Evolutionary conservation across 805 yeast species (phyloP).

Genomic region (Starmera dryadoides): DNA sequence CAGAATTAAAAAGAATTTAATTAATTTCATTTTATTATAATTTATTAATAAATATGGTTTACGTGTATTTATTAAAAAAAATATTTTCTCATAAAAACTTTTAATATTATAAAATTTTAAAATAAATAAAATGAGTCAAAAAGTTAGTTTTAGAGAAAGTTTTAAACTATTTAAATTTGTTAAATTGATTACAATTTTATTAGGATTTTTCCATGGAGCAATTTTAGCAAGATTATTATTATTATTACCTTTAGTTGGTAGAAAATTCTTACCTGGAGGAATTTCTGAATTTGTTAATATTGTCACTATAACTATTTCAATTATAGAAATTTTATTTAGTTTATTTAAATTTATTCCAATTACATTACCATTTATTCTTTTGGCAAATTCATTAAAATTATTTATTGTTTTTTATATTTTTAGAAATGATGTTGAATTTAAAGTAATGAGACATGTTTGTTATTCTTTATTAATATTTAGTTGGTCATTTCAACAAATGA

Average conservation of each 20-base stretch:
- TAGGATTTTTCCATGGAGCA: conserved; percentile 17
- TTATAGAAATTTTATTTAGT: conserved; percentile 5
- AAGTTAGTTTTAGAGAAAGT: conserved; percentile 11
- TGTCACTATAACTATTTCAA: not conserved
- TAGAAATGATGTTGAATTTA: not conserved
- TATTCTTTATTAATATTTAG: conserved; percentile 1
- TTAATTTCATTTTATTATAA: conserved; percentile 7
- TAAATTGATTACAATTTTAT: conserved; percentile 4
- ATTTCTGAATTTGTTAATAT: conserved; percentile 52
- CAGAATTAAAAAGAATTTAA: conserved; percentile 9
- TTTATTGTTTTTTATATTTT: not conserved
- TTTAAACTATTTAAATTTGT: conserved; percentile 3
- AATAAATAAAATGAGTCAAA: conserved; percentile 10
- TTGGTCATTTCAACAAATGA: not conserved
- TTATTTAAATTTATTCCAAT: not conserved
- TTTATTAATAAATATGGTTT: not conserved
- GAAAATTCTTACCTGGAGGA: conserved; percentile 61
- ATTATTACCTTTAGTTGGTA: conserved; percentile 57
- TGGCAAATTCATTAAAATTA: conserved; percentile 1
- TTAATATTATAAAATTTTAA: no score
- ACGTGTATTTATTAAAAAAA: not conserved
- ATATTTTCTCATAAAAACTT: no score
- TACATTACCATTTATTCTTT: not conserved
- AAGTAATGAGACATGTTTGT: conserved; percentile 1
- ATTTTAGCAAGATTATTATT: conserved; percentile 38